These are phyloP conservation scores for Fusarium sp. DNA, from an alignment of 2,329 filamentous ascomycete species.

Conservation along the genomic window DNA sequence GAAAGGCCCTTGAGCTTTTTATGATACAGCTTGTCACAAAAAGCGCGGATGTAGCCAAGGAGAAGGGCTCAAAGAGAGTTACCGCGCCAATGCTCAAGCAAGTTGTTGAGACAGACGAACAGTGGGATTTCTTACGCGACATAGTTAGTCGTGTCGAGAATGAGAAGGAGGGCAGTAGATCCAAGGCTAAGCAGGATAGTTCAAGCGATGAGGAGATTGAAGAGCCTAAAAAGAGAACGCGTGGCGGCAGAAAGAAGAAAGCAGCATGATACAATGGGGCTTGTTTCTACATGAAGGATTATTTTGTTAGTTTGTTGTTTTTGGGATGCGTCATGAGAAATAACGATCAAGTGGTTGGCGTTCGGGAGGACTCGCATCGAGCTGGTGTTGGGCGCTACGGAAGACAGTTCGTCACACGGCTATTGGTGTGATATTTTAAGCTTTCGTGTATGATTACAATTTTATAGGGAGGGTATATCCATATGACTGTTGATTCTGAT, in stretches of 20 bases:
- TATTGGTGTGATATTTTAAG: conserved; percentile 34
- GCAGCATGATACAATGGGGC: conserved; percentile 40
- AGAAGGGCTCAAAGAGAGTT: conserved; percentile 88
- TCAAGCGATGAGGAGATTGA: conserved; percentile 65
- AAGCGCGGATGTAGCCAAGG: conserved; percentile 84
- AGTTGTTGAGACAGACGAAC: conserved; percentile 87
- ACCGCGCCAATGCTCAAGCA: conserved; percentile 92
- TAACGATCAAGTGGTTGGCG: conserved; percentile 46
- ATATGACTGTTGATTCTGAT: conserved; percentile 1
- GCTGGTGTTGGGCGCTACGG: conserved; percentile 45
- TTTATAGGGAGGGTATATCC: neutral
- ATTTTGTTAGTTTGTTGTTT: neutral
- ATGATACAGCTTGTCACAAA: conserved; percentile 95
- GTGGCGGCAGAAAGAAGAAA: conserved; percentile 65
- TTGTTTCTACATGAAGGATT: neutral
- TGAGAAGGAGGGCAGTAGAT: conserved; percentile 60
- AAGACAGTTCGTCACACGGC: conserved; percentile 25
- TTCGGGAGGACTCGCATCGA: conserved; percentile 43
- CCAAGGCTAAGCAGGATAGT: conserved; percentile 63
- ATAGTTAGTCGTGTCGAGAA: conserved; percentile 86
- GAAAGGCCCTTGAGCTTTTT: conserved; percentile 95
- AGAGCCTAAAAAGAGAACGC: conserved; percentile 62
- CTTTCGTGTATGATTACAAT: conserved; percentile 15
- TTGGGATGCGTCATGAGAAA: conserved; percentile 44
- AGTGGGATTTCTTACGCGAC: conserved; percentile 93